Base-by-base conservation (phyloP, 495 filamentous ascomycete genomes). In the Xylaria nigripes region DNA sequence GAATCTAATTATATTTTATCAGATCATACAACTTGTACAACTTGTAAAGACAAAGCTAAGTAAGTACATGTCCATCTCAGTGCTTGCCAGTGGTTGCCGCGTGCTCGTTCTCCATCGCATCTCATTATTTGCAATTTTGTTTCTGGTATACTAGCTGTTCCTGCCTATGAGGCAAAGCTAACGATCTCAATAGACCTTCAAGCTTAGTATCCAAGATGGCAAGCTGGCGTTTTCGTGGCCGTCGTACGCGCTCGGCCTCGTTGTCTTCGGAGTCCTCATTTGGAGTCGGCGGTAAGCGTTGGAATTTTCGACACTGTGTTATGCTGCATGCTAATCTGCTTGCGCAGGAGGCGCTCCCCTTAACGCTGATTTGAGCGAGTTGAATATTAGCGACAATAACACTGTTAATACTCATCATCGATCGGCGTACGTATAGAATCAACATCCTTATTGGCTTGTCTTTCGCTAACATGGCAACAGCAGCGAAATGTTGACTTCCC, bases 201-300 rank as follows among this genome's bases (percentile, higher is more conserved):
- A 29, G 44, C 15, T 10, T 12, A 53, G 2, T 10, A 41, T 18
- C 2, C 44, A 34, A 54, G 34, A 54, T 54, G 51, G 51, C 51
- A 48, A 54, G 51, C 34, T 36, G 48, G 12, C 12, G 15, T 6
- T 12, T 23, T 6, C 51, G 8, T 25, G 42, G 42, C 41, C 51
- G 51, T 32, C 51, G 51, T 19, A 16, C 51, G 27, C 44, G 51
- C 44, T 54, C 51, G 18, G 51, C 51, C 10, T 54, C 51, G 1
- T 32, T 54, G 18, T 54, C 51, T 1, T 54, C 51, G 23, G 51
- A 54, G 15, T 54, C 51, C 19, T 54, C 51, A 8, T 36, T 9
- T 36, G 32, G 13, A 27, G 51, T 16, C 9, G 36, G 51, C 41
- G 51, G 51, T 47, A 10, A 23, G 50, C 45, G 21, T 36, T 19